Base-by-base conservation (phyloP, 176 grass and related monocot genomes). In the Bonia amplexicaulis region DNA sequence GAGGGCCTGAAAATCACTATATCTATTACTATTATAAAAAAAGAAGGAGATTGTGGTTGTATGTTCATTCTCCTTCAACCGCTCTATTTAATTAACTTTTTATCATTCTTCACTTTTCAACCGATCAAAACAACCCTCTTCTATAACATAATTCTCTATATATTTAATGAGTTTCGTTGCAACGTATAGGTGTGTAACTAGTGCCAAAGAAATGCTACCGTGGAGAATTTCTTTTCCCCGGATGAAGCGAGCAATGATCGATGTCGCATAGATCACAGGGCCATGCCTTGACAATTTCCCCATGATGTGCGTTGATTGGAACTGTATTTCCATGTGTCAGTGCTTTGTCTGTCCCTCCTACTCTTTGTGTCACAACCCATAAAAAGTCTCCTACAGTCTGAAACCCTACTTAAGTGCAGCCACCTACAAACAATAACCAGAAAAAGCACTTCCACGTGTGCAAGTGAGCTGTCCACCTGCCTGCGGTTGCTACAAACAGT, bases 251-350 rank as follows among this genome's bases (percentile, higher is more conserved):
- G 16, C 26, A 41, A 89, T 47, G 27, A 64, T 58, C 55, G 66
- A 67, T 53, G 48, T 37, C 63, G 69, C 27, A 8, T 31, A 31
- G 73, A 85, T 26, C 5, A 16, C 9, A n/a, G 9, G 25, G 53
- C 66, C 73, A 57, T 65, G 74, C n/a, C 55, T 78, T 79, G 87
- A 79, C 66, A 55, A n/a, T 55, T 49, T 47, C 3, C 69, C 74
- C 80, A 73, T 84, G 80, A 79, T 79, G 66, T 72, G 15, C 39
- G 35, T 66, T 78, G 55, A 72, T 79, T 79, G 87, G 74, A 23
- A 77, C 63, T 40, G 27, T 51, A 29, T 70, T 82, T 69, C 71
- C 39, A 51, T 25, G 76, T 42, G 76, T 42, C 58, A 2, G 48
- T 68, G 61, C 37, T 81, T 66, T 59, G 42, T 14, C 29, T 76